Conservation (phyloP, 768 basidiomycete species). For the Naganishia onofrii region DNA sequence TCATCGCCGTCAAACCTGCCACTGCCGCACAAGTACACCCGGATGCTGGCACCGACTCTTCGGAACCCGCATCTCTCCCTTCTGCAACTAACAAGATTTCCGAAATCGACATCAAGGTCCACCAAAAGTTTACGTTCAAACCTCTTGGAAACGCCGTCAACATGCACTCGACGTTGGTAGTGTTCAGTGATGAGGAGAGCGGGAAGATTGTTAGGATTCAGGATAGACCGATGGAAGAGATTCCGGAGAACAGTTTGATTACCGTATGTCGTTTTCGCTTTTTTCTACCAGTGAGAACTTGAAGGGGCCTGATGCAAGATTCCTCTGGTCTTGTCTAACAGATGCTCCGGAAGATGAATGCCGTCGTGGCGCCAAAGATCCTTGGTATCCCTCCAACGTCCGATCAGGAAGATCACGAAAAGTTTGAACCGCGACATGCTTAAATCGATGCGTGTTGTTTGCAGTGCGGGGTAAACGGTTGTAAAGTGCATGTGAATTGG, state of each 20-base stretch:
- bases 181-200: slow-evolving; percentile 35
- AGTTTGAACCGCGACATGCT: slow-evolving; percentile 20
- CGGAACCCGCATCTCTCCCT: too few species aligned
- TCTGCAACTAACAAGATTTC: slow-evolving; percentile 29
- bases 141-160: slow-evolving; percentile 36
- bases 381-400: slow-evolving; percentile 28
- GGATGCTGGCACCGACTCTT: not conserved
- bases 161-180: slow-evolving; percentile 43
- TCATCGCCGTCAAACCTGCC: slow-evolving; percentile 31
- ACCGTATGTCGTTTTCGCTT: slow-evolving; percentile 29
- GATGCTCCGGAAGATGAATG: slow-evolving; percentile 44
- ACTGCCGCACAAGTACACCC: not conserved
- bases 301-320: not conserved
- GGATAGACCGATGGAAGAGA: slow-evolving; percentile 44
- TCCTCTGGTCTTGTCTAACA: slow-evolving; percentile 9
- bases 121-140: slow-evolving; percentile 46
- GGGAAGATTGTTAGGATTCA: slow-evolving; percentile 45
- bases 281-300: not conserved
- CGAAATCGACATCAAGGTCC: slow-evolving; percentile 40
- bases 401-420: slow-evolving; percentile 11
- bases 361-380: slow-evolving; percentile 41
- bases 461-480: too few species aligned
- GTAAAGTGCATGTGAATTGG: too few species aligned
- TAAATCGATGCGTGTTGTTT: not conserved
- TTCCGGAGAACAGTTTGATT: slow-evolving; percentile 42